Percentiles rank a stretch among this genome's conserved stretches.
These are phyloP conservation scores for Kregervanrija fluxuum DNA, from an alignment of 805 yeast species.

Conservation along the genomic window DNA sequence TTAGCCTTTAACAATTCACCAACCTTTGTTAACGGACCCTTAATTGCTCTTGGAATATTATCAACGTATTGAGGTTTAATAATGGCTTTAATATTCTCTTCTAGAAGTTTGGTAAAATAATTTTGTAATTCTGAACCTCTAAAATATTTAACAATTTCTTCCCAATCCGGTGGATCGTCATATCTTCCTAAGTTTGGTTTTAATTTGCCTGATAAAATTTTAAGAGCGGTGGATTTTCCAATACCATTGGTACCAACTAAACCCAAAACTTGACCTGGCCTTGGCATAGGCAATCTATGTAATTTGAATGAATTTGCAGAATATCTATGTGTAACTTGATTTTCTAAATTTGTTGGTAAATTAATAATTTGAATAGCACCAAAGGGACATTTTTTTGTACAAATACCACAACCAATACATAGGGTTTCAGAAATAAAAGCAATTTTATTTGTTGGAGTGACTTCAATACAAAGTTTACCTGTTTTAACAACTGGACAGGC, in stretches of 20 bases:
- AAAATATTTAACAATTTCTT: constrained; percentile 81
- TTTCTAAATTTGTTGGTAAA: constrained; percentile 89
- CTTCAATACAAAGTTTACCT: constrained; percentile 96
- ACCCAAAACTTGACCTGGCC: constrained; percentile 98
- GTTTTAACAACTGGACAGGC: constrained; percentile 98
- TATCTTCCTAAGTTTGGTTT: constrained; percentile 92
- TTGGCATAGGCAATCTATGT: constrained; percentile 95
- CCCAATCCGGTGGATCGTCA: constrained; percentile 98
- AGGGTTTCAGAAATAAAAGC: constrained; percentile 90
- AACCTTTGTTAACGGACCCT: constrained; percentile 81
- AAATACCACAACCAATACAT: constrained; percentile 99
- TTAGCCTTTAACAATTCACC: constrained; percentile 75
- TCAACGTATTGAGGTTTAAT: constrained; percentile 99
- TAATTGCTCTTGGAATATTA: constrained; percentile 92
- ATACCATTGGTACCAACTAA: constrained; percentile 99
- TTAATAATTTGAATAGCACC: constrained; percentile 95
- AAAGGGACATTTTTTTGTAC: constrained; percentile 97
- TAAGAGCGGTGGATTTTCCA: constrained; percentile 95
- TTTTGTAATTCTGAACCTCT: constrained; percentile 97
- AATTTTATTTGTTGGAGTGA: constrained; percentile 80
- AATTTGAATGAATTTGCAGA: constrained; percentile 96
- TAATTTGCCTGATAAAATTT: constrained; percentile 94
- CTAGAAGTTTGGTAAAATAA: constrained; percentile 88
- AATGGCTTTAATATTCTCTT: constrained; percentile 91
- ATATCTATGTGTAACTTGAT: constrained; percentile 92